phyloP scores from a whole-genome alignment of 2,329 filamentous ascomycete species.

The Diaporthe sp. region DNA sequence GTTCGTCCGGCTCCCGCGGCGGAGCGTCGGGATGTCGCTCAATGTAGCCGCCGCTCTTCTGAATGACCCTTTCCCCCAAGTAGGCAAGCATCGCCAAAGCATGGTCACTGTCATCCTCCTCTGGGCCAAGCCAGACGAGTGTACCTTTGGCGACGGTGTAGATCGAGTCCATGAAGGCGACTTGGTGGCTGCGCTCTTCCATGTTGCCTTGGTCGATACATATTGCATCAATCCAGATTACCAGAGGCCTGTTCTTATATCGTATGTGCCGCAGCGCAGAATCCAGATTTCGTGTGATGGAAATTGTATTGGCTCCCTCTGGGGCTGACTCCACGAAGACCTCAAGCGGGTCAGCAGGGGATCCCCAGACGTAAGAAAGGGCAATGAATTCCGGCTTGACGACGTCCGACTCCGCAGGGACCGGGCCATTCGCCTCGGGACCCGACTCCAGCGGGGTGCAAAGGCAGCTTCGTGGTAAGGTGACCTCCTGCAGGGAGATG shows the following conservation, averaged over 20 bases:
- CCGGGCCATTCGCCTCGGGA: not conserved
- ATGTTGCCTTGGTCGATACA: constrained; percentile 3
- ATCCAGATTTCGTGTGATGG: constrained; percentile 1
- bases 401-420: not conserved
- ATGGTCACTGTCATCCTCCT: not conserved
- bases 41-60: not conserved
- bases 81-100: not conserved
- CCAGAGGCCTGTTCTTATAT: rapidly evolving
- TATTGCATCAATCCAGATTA: constrained; percentile 5
- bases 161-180: constrained; percentile 9
- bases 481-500: not conserved
- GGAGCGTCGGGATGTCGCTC: not conserved
- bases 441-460: not conserved
- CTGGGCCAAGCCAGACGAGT: not conserved
- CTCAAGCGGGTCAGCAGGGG: not conserved
- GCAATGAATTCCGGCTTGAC: not conserved
- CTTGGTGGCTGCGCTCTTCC: constrained; percentile 1
- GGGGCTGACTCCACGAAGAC: not conserved
- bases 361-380: constrained; percentile 9
- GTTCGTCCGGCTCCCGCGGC: not conserved
- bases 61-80: not conserved
- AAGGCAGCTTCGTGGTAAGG: not conserved
- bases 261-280: not conserved
- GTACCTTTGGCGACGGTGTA: not conserved
- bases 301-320: not conserved